Evolutionary conservation across 164 flowering plant species (phyloP).

Genomic region (Macadamia integrifolia): DNA sequence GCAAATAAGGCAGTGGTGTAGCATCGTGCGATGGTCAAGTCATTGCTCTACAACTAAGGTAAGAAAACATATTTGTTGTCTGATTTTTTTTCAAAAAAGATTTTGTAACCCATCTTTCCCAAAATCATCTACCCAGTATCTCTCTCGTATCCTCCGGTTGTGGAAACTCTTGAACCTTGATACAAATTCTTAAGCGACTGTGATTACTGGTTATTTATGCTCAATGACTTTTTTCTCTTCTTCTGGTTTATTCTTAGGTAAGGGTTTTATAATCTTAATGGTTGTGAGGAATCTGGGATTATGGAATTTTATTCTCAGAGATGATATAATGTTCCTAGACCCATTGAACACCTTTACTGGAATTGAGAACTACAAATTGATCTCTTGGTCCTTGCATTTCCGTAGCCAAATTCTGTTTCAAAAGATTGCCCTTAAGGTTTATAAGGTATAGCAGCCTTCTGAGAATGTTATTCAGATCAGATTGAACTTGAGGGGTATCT

Average conservation of each 20-base stretch:
- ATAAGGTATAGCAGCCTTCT: constrained; percentile 78
- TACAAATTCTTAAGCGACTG: no score
- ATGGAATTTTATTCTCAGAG: constrained; percentile 33
- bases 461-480: constrained; percentile 75
- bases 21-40: no score
- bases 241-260: neutral
- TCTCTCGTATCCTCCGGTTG: no score
- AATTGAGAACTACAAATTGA: constrained; percentile 75
- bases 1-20: no score
- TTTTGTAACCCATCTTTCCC: no score
- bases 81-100: no score
- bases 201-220: no score
- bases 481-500: constrained; percentile 81
- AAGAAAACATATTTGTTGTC: no score
- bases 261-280: neutral
- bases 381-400: constrained; percentile 83
- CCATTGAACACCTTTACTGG: constrained; percentile 83
- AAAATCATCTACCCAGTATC: no score
- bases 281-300: neutral
- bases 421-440: constrained; percentile 62
- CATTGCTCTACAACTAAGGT: no score
- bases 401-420: constrained; percentile 72
- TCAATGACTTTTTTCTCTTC: neutral
- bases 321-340: constrained; percentile 72
- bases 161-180: no score